Evolutionary conservation across 305 asterid genomes (phyloP), one percentile per base, ranked within the genome.

Genomic region (Vinca major): DNA sequence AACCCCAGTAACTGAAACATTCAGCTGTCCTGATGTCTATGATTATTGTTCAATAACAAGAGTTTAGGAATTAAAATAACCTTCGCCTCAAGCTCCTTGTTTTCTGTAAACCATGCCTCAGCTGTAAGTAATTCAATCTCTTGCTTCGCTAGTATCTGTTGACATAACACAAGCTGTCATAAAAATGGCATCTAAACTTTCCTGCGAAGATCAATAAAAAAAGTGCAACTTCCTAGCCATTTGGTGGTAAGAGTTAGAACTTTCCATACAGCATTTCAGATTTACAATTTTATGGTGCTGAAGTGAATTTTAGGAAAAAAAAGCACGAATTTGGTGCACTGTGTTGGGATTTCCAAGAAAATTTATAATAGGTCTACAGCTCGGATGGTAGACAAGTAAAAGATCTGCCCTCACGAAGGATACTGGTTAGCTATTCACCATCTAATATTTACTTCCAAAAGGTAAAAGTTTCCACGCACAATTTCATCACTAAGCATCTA

Each of bases 21-120:
- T 43, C 48, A 17, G 12, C 3, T 7, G 19, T 36, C 20, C 19
- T 12, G 10, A 64, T 10, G 36, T 45, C 41, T 48, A 40, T 13
- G n/a, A 26, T 51, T 49, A 20, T 17, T 37, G 53, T 19, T 56
- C 44, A 60, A 20, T 41, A 41, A 47, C 17, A 50, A 69, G 70
- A 53, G 57, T 50, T 50, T 4, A 50, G 60, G 66, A 73, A 65
- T 49, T 14, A 53, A 71, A 78, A 60, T 41, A 36, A 91, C 97
- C 96, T 86, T 91, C 72, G 77, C 79, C 79, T 82, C 80, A 73
- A 91, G 91, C 75, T 86, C 93, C 74, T 70, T 82, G 60, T 74
- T 77, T 39, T 80, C 79, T 58, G 90, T 76, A 71, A 74, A 77
- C 95, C 97, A 90, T 63, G 94, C 89, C 81, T 84, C 81, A 63